Evolutionary conservation across 352 stramenopile genomes (phyloP).

Genomic region (Hyaloperonospora brassicae): DNA sequence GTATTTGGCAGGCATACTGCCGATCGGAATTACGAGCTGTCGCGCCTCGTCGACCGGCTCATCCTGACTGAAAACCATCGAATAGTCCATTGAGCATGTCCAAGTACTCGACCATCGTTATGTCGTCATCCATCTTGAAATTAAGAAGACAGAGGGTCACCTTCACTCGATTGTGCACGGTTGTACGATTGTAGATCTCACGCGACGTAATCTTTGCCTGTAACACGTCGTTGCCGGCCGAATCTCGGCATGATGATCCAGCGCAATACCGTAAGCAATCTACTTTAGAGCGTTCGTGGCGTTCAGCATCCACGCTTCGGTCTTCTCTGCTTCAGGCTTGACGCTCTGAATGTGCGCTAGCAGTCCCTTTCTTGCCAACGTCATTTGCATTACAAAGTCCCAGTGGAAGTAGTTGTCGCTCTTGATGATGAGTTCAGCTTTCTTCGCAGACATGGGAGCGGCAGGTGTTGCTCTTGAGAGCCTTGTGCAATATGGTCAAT

Average conservation of each 20-base stretch:
- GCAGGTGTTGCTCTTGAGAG: not conserved
- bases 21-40: not conserved
- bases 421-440: not conserved
- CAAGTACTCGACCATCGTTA: not conserved
- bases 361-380: not conserved
- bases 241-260: not conserved
- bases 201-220: not conserved
- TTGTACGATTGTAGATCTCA: not conserved
- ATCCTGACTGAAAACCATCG: not conserved
- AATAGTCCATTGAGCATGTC: not conserved
- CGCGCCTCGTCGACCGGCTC: not conserved
- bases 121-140: not conserved
- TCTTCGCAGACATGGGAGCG: not conserved
- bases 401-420: constrained; percentile 1
- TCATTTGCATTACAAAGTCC: not conserved
- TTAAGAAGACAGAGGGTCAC: not conserved
- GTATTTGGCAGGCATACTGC: not conserved
- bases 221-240: not conserved
- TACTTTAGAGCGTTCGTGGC: no score
- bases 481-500: not conserved
- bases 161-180: not conserved
- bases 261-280: not conserved
- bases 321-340: not conserved
- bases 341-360: not conserved
- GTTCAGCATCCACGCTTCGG: not conserved